Evolutionary conservation across 192 early-diverging fungal species (phyloP), one percentile per base, ranked within the genome.

Genomic region (Umbelopsis sp.): DNA sequence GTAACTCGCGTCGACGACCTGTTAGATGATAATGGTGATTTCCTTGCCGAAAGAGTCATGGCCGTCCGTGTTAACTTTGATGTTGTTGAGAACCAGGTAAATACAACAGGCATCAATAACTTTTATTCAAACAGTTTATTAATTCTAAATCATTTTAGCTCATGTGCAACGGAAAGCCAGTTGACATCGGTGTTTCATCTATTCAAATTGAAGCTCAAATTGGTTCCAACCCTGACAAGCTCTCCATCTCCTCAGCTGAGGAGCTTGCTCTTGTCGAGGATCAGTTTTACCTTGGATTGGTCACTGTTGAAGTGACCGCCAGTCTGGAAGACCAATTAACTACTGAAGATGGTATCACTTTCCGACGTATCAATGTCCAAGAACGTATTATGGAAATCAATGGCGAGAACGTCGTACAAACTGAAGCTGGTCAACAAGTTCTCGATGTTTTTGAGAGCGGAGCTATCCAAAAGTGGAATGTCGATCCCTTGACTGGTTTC

Each of bases 41-140:
- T 85, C 52, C 72, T 88, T 27, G 86, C 84, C 18, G 86, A 88
- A 71, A 77, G 84, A 49, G 37, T 86, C 65, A 81, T 82, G 81
- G 75, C 84, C 45, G 84, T 88, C n/a, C 77, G 80, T 41, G 78
- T 88, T n/a, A 75, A 78, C 41, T 88, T 88, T 80, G 86, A 86
- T 68, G 75, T 88, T 22, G 52, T 80, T 41, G 74, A 86, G 27
- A 74, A 85, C 25, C 77, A 84, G 82, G 82, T 85, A 80, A 79
- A 35, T 30, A 2, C 1, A 3, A 30, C 27, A 30, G 27, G 3
- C 3, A 30, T 30, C 27, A 30, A 30, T 30, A 30, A 30, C 1
- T 30, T 3, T 2, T 30, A 3, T 30, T 30, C 3, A 30, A 30
- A 3, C 27, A 30, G 27, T 1, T 30, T 30, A 22, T 25, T 18